Evolutionary conservation across 306 rosid genomes (phyloP), one percentile per base, ranked within the genome.

Genomic region (Prunus mongolica): DNA sequence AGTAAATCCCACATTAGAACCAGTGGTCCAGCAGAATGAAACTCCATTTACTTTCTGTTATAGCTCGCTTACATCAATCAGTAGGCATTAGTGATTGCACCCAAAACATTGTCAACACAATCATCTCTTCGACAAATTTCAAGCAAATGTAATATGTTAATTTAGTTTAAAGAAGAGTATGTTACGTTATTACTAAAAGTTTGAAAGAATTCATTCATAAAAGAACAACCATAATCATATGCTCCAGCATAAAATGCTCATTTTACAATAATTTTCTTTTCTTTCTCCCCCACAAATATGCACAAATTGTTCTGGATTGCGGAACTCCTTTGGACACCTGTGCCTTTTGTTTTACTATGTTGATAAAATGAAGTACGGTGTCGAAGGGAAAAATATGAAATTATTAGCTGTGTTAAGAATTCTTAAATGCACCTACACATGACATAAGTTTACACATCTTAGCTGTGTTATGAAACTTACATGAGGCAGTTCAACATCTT

Each of bases 401-500:
- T n/a, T 38, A 65, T 19, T 72, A 72, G 60, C 75, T 15, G 12
- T 6, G 44, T 8, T 20, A 1, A 55, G 58, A 65, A 46, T 22
- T 49, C 14, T 50, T 12, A 27, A 8, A 63, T 41, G 58, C 6
- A 71, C 56, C 16, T 19, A 34, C 15, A 47, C 27, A 46, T 12
- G 50, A 78, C 5, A 27, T 12, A 41, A 3, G 24, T 62, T 12
- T 11, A 28, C 47, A 75, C 41, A 41, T 32, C 44, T 45, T 38
- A 65, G 76, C n/a, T 63, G 74, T 9, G 15, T 61, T 18, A 55
- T 49, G 76, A 58, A 79, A 88, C 97, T 96, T 91, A 96, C 98
- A 96, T 96, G 55, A 96, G 97, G 88, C 99, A 96, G 82, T 96
- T 96, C 93, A 96, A 76, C 99, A 96, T 92, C 91, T 96, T 96